Evolutionary conservation across 345 rosid genomes (phyloP), one percentile per base, ranked within the genome.

Genomic region (Boechera divaricarpa): DNA sequence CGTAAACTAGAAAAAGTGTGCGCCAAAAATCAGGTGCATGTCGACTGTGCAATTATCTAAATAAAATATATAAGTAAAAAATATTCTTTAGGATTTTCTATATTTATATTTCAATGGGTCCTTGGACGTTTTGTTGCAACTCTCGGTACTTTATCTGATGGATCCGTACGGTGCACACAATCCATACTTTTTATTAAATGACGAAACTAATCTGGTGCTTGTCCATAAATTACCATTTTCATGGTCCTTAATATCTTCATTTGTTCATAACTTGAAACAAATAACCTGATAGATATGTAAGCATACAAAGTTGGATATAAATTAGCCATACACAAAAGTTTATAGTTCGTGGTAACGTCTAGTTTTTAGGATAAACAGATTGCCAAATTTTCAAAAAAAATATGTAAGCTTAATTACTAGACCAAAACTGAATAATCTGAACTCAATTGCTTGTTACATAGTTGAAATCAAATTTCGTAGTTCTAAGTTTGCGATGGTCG

Each of bases 161-260:
- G 36, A 54, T 70, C 76, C 66, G 80, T 77, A 77, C 80, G 76
- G 76, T 77, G 72, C 71, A 63, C 80, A 70, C 61, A 35, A 15
- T 55, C 36, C 18, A 77, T 26, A 32, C 21, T 42, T 2, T 2
- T 2, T 5, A 0, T 3, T 5, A 45, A 54, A 70, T 63, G 59
- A 77, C 76, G 52, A 55, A 36, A 55, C 4, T 45, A 13, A 1
- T 65, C 75, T 24, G 10, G 10, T 6, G 1, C 21, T 44, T 69
- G 42, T 63, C 42, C 33, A 2, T 13, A 18, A 31, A 41, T 54
- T 42, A 70, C 79, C 1, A 68, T 51, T 49, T 10, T 41, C 5
- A 5, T 21, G 15, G 15, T 11, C 8, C 39, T 7, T 11, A 41
- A 10, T 11, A 39, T 39, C 47, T 44, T 44, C 7, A 15, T 4